A percentile compares a stretch with the other conserved stretches of the same genome.
These are phyloP conservation scores for Henckelia pumila DNA, from an alignment of 257 asterid genomes.

Conservation along the genomic window DNA sequence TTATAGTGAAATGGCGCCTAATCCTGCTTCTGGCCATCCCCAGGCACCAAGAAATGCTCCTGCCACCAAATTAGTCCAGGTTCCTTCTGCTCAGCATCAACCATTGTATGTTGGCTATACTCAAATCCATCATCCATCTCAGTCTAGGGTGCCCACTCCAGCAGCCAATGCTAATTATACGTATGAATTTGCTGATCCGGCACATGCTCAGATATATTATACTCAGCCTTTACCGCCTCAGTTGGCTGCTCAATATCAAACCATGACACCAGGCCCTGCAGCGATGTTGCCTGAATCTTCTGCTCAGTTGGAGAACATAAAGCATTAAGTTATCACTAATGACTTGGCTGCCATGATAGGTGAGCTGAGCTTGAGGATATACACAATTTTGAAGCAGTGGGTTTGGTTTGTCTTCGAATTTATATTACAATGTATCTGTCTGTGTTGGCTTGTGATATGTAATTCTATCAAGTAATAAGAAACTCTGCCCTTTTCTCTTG, in stretches of 20 bases:
- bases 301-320: constrained; percentile 54
- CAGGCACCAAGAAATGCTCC: constrained; percentile 52
- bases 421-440: constrained; percentile 34
- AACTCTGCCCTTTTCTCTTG: constrained; percentile 28
- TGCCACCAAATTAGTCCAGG: constrained; percentile 54
- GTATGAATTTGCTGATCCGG: constrained; percentile 66
- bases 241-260: constrained; percentile 71
- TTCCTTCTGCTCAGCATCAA: constrained; percentile 51
- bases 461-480: constrained; percentile 52
- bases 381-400: constrained; percentile 74
- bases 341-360: constrained; percentile 52
- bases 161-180: constrained; percentile 49
- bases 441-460: constrained; percentile 66
- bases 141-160: constrained; percentile 58
- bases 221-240: constrained; percentile 68
- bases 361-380: constrained; percentile 46
- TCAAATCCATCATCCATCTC: constrained; percentile 77
- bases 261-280: constrained; percentile 50
- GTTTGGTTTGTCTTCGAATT: constrained; percentile 43
- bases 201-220: constrained; percentile 66
- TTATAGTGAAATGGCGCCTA: constrained; percentile 47
- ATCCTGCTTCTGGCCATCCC: constrained; percentile 52
- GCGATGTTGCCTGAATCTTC: constrained; percentile 45
- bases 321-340: constrained; percentile 52
- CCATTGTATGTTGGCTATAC: constrained; percentile 65